Evolutionary conservation across 2,329 filamentous ascomycete genomes (phyloP), one percentile per base, ranked within the genome.

Genomic region (Aspergillus latus): DNA sequence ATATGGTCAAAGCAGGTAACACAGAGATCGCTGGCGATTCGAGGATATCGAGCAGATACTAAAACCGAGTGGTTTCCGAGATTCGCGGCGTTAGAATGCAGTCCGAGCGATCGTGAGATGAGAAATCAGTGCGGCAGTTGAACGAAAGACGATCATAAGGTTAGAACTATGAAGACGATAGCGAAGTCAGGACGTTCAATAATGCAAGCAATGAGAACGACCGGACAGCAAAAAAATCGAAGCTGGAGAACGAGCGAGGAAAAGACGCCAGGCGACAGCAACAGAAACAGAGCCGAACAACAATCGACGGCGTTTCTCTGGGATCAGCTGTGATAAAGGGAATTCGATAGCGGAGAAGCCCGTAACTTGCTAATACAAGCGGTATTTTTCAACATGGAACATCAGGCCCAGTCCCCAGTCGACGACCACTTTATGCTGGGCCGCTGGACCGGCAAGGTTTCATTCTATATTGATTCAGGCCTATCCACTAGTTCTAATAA

Each of bases 101-200:
- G 39, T 26, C 26, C 36, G 45, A 57, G 49, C 44, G 54, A 53
- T 52, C 39, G 54, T 49, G 39, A 34, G 30, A 42, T 48, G 45
- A 34, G 48, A 10, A 37, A 37, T 29, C 28, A n/a, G 30, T 43
- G 16, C 26, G 16, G 47, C 42, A 40, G 39, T 48, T 26, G 28
- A 59, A 54, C 52, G 52, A 59, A 46, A 58, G 56, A 54, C 57
- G 52, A 59, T 52, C 44, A 42, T n/a, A 15, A 46, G 44, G 49
- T 49, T 52, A 56, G 44, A 26, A 56, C 52, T 56, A 52, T 39
- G 15, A 26, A 29, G 37, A 13, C 15, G 30, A 46, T 4, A 13
- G 21, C 13, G 36, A 52, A 29, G 10, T 11, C 28, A 29, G 26
- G 30, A 34, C 44, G 15, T 10, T 47, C 44, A 34, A 34, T 29